Conservation (phyloP, 2,329 filamentous ascomycete genomes). For the Dryadomyces quercus-mongolicae region DNA sequence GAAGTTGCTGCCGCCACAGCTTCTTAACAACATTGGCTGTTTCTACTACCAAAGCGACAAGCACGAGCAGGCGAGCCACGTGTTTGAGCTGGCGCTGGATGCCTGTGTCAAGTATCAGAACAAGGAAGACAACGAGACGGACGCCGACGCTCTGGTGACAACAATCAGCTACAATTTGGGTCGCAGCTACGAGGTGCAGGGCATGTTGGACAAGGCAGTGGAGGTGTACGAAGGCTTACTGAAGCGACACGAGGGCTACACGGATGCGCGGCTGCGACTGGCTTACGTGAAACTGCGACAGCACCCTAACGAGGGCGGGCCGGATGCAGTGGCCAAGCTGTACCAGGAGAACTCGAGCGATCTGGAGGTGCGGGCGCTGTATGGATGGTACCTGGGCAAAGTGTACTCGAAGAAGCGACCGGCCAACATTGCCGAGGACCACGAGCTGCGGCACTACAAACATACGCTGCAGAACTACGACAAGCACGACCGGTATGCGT, state of each 20-base stretch:
- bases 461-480: constrained; percentile 88
- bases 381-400: constrained; percentile 90
- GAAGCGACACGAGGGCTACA: constrained; percentile 79
- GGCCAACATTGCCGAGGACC: constrained; percentile 73
- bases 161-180: constrained; percentile 96
- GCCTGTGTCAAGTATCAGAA: constrained; percentile 75
- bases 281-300: constrained; percentile 81
- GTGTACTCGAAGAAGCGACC: constrained; percentile 67
- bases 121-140: constrained; percentile 53
- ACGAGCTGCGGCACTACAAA: constrained; percentile 89
- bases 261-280: constrained; percentile 76
- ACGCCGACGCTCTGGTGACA: constrained; percentile 84
- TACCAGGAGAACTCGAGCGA: constrained; percentile 77
- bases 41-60: constrained; percentile 87
- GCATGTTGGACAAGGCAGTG: constrained; percentile 69
- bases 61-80: constrained; percentile 63
- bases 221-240: constrained; percentile 81
- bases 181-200: constrained; percentile 80
- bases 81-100: constrained; percentile 85
- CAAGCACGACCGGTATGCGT: constrained; percentile 94
- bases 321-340: constrained; percentile 72
- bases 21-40: constrained; percentile 95
- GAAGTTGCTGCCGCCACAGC: constrained; percentile 72
- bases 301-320: constrained; percentile 73
- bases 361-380: constrained; percentile 81